Percentiles rank a stretch among this genome's conserved stretches.
These are phyloP conservation scores for Diaporthe capsici DNA, from an alignment of 2,329 filamentous ascomycete species.

Conservation along the genomic window DNA sequence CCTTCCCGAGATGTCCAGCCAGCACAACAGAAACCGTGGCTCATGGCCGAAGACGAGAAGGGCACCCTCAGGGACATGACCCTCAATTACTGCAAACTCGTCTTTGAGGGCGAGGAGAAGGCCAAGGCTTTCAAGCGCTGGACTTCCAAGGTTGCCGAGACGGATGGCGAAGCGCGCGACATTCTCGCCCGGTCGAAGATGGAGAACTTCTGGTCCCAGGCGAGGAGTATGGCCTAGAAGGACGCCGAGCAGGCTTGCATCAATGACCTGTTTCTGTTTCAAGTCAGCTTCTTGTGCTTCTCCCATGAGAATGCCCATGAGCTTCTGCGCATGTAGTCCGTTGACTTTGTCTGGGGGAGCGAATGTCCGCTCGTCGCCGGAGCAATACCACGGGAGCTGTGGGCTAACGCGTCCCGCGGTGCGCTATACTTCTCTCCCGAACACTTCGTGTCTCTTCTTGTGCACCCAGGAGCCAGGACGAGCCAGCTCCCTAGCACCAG, in stretches of 20 bases:
- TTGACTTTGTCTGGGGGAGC: not conserved
- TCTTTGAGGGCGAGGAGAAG: slow-evolving; percentile 94
- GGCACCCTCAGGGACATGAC: slow-evolving; percentile 86
- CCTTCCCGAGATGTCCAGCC: slow-evolving; percentile 75
- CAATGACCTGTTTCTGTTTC: not conserved
- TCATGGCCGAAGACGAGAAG: slow-evolving; percentile 82
- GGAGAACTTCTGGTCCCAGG: slow-evolving; percentile 95
- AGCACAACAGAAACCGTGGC: slow-evolving; percentile 78
- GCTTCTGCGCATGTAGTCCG: not conserved
- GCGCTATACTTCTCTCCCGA: not conserved
- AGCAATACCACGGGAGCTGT: not conserved
- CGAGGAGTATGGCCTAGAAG: slow-evolving; percentile 70
- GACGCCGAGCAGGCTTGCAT: not conserved
- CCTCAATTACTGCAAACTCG: slow-evolving; percentile 82
- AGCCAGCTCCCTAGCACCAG: not conserved
- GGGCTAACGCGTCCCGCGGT: not conserved
- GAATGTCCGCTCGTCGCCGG: not conserved
- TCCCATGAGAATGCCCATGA: not conserved
- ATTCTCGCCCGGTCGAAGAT: slow-evolving; percentile 85
- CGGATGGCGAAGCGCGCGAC: slow-evolving; percentile 89
- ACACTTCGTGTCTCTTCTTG: not conserved
- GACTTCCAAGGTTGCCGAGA: slow-evolving; percentile 92
- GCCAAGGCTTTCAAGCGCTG: slow-evolving; percentile 86
- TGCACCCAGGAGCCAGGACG: not conserved
- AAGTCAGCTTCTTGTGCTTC: not conserved